Conservation (phyloP, 441 rosid species). For the Pelargonium myrrhifolium region DNA sequence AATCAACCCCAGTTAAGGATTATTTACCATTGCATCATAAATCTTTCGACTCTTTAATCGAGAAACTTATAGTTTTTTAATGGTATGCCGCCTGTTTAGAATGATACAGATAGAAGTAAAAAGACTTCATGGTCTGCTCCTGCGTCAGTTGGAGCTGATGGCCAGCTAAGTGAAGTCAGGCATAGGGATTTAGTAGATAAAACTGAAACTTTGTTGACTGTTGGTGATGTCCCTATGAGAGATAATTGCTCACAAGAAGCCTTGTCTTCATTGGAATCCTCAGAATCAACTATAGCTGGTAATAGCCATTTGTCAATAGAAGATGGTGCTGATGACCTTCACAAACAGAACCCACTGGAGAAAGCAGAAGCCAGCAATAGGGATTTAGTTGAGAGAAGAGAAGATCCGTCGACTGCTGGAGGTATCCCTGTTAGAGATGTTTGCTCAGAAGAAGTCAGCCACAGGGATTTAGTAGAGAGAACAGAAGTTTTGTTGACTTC, state of each 20-base stretch:
- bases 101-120: constrained; percentile 32
- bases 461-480: too few relatives aligned
- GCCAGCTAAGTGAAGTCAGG: constrained; percentile 15
- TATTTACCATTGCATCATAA: constrained; percentile 15
- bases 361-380: too few relatives aligned
- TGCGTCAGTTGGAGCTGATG: constrained; percentile 11
- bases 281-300: constrained; percentile 15
- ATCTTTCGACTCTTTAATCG: constrained; percentile 14
- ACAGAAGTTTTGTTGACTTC: not conserved
- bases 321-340: constrained; percentile 18
- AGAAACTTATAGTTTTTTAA: constrained; percentile 18
- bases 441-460: not conserved
- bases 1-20: constrained; percentile 46
- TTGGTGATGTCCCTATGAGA: constrained; percentile 19
- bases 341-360: constrained; percentile 24
- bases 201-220: constrained; percentile 17
- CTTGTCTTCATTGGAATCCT: constrained; percentile 3
- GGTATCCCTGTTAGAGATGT: not conserved
- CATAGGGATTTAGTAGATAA: constrained; percentile 14
- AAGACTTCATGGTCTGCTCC: constrained; percentile 19
- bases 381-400: not conserved
- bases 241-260: constrained; percentile 19
- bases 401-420: not conserved
- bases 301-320: constrained; percentile 8
- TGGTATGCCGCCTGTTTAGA: constrained; percentile 34